Evolutionary conservation across 192 early-diverging fungal species (phyloP).

Genomic region (Coemansia sp.): DNA sequence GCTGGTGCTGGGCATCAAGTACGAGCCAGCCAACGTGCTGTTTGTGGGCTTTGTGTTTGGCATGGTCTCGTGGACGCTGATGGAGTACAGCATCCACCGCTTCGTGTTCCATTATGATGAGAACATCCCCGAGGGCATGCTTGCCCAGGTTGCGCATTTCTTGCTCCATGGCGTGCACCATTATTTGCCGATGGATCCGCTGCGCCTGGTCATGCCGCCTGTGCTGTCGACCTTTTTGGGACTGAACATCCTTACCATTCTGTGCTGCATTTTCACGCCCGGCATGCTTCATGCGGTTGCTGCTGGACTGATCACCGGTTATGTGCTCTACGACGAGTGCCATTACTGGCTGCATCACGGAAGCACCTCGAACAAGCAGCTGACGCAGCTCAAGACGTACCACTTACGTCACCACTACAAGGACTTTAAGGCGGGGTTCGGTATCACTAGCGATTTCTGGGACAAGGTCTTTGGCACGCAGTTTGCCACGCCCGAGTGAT

Average conservation of each 20-base stretch:
- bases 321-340: slow-evolving; percentile 87
- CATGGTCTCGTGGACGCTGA: slow-evolving; percentile 76
- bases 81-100: slow-evolving; percentile 90
- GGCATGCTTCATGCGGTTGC: slow-evolving; percentile 66
- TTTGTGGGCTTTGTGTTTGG: slow-evolving; percentile 64
- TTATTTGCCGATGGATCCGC: slow-evolving; percentile 92
- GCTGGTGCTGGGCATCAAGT: slow-evolving; percentile 32
- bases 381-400: slow-evolving; percentile 88
- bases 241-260: slow-evolving; percentile 61
- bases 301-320: slow-evolving; percentile 76
- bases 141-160: slow-evolving; percentile 79
- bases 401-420: slow-evolving; percentile 96
- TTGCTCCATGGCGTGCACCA: slow-evolving; percentile 94
- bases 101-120: slow-evolving; percentile 94
- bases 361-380: slow-evolving; percentile 65
- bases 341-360: slow-evolving; percentile 97
- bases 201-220: slow-evolving; percentile 97
- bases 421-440: slow-evolving; percentile 81
- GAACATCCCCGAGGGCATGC: slow-evolving; percentile 77
- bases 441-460: slow-evolving; percentile 91
- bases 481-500: slow-evolving; percentile 31
- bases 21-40: slow-evolving; percentile 33
- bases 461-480: slow-evolving; percentile 75
- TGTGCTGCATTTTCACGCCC: slow-evolving; percentile 61
- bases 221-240: slow-evolving; percentile 63